These are phyloP conservation scores for Bertia moriformis DNA, from an alignment of 2,329 filamentous ascomycete genomes.

Conservation along the genomic window DNA sequence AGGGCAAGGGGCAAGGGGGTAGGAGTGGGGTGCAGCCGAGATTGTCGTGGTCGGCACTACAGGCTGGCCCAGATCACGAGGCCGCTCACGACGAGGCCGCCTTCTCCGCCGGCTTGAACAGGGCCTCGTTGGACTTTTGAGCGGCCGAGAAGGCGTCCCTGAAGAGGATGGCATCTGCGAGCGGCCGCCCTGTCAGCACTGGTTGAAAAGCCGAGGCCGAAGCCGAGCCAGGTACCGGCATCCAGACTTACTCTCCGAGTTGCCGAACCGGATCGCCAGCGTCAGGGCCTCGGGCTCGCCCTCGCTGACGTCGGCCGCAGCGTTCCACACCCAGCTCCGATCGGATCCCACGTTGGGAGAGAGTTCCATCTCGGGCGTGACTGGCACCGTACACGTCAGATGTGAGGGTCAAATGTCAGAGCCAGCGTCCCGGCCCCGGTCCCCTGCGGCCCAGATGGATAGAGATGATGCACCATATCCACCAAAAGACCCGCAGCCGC, in stretches of 20 bases:
- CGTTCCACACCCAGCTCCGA: slow-evolving; percentile 63
- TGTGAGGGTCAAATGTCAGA: background rate
- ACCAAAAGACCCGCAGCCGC: too few species aligned
- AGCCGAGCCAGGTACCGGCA: background rate
- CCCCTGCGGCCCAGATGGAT: too few species aligned
- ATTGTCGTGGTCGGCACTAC: too few species aligned
- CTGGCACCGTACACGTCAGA: background rate
- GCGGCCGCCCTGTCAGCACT: background rate
- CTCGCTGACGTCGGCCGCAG: slow-evolving; percentile 56
- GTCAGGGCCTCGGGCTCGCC: slow-evolving; percentile 57
- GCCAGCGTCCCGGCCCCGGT: too few species aligned
- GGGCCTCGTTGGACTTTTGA: slow-evolving; percentile 92
- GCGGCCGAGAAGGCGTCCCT: slow-evolving; percentile 92
- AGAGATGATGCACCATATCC: too few species aligned
- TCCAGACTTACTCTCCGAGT: slow-evolving; percentile 55
- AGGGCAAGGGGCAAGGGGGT: too few species aligned
- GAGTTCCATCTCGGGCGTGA: background rate
- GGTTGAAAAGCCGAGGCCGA: slow-evolving; percentile 1
- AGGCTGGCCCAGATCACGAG: too few species aligned
- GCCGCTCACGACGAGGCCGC: too few species aligned
- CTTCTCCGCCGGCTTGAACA: too few species aligned
- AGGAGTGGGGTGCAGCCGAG: too few species aligned
- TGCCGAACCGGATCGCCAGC: slow-evolving; percentile 56
- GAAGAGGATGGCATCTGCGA: slow-evolving; percentile 80
- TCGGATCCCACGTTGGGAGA: slow-evolving; percentile 50